Percentiles rank a stretch among this genome's conserved stretches.
phyloP scores from a whole-genome alignment of 352 stramenopile species.

The Phytophthora tentaculata region DNA sequence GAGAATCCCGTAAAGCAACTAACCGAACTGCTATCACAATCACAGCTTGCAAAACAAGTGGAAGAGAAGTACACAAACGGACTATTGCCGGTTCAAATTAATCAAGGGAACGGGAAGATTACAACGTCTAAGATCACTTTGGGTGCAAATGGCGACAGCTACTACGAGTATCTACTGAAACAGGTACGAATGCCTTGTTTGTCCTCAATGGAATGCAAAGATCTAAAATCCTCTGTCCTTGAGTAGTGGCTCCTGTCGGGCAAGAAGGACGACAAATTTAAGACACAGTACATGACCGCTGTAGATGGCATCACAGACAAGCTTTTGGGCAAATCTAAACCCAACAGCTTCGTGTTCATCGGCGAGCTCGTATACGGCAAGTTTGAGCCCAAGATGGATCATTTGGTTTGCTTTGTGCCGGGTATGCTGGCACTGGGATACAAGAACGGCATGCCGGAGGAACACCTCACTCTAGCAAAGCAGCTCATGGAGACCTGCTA shows the following conservation, averaged over 20 bases:
- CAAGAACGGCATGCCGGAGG: constrained; percentile 65
- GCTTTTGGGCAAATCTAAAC: constrained; percentile 61
- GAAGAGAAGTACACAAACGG: constrained; percentile 60
- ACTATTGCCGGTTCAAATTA: constrained; percentile 61
- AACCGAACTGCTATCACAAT: neutral
- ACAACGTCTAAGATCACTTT: constrained; percentile 65
- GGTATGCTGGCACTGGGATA: constrained; percentile 88
- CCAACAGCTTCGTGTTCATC: constrained; percentile 70
- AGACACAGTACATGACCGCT: constrained; percentile 65
- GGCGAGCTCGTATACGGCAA: constrained; percentile 64
- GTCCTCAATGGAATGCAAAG: neutral
- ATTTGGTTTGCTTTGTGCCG: constrained; percentile 92
- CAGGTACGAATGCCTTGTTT: constrained; percentile 44
- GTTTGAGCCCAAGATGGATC: constrained; percentile 83
- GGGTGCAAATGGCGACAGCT: constrained; percentile 80
- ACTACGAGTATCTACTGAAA: constrained; percentile 89
- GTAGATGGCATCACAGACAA: constrained; percentile 67
- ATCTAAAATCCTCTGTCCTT: neutral
- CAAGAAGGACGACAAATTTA: constrained; percentile 80
- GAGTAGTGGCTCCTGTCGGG: constrained; percentile 71
- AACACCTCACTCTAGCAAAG: constrained; percentile 79
- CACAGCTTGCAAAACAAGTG: constrained; percentile 60
- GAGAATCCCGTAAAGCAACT: neutral
- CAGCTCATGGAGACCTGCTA: constrained; percentile 86
- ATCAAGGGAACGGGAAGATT: constrained; percentile 48